phyloP scores from a whole-genome alignment of 1,284 basidiomycete genomes.

The Ustilago loliicola region DNA sequence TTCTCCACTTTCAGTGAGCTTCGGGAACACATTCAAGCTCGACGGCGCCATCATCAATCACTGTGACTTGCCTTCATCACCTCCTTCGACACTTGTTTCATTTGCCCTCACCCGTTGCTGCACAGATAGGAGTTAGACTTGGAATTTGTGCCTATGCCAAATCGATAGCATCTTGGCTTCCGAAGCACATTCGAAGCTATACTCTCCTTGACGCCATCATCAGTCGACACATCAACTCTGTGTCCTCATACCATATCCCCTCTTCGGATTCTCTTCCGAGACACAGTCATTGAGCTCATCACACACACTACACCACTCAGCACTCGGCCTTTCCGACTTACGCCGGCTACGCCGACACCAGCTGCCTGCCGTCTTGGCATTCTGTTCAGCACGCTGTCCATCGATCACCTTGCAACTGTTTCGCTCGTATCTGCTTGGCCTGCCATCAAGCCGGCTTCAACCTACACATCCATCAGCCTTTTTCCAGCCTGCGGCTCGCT shows the following conservation, averaged over 20 bases:
- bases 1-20: too few relatives aligned
- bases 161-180: not conserved
- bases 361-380: not conserved
- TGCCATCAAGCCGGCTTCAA: conserved; percentile 27
- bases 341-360: not conserved
- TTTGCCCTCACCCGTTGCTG: too few relatives aligned
- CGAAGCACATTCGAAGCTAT: too few relatives aligned
- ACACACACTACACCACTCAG: not conserved
- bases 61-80: too few relatives aligned
- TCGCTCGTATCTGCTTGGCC: conserved; percentile 23
- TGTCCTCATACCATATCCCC: too few relatives aligned
- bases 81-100: not conserved
- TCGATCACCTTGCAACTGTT: not conserved
- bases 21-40: too few relatives aligned
- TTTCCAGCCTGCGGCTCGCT: conserved; percentile 16
- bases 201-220: too few relatives aligned
- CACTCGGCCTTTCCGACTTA: not conserved
- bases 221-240: not conserved
- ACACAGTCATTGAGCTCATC: too few relatives aligned
- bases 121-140: too few relatives aligned
- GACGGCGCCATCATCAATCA: too few relatives aligned
- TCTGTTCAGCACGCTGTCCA: conserved; percentile 4
- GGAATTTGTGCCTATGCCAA: not conserved
- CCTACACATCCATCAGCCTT: not conserved
- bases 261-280: not conserved